phyloP scores from a whole-genome alignment of 768 basidiomycete species.

The Serendipita sp. region DNA sequence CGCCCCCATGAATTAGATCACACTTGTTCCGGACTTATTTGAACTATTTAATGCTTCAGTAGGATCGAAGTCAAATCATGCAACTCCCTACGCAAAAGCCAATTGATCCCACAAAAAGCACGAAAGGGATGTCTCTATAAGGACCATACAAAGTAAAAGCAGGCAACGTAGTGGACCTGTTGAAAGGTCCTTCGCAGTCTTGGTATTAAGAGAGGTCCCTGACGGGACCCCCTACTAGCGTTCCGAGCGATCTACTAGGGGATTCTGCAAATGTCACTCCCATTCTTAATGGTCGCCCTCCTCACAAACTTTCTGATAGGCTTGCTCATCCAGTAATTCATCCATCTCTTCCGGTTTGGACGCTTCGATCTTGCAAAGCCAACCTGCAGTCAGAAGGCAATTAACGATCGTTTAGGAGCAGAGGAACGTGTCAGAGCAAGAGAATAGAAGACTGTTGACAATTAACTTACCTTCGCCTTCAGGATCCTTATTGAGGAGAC shows the following conservation, averaged over 20 bases:
- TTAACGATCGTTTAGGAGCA: background rate
- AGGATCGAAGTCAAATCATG: no score
- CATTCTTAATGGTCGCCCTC: conserved; percentile 15
- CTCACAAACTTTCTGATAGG: conserved; percentile 53
- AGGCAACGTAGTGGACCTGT: background rate
- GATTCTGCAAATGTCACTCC: background rate
- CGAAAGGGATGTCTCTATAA: no score
- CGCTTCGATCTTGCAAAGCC: conserved; percentile 89
- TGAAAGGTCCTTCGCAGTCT: background rate
- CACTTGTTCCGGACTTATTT: no score
- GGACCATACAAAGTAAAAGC: no score
- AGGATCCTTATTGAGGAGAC: conserved; percentile 76
- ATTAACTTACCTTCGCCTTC: conserved; percentile 55
- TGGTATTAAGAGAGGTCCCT: background rate
- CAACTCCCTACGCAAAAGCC: no score
- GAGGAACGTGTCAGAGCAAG: background rate
- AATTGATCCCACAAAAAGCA: no score
- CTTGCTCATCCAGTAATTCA: conserved; percentile 51
- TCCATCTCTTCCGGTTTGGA: conserved; percentile 66
- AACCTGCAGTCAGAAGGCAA: conserved; percentile 38
- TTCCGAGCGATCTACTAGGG: background rate
- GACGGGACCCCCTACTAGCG: background rate
- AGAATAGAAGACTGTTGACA: background rate
- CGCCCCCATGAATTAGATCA: no score
- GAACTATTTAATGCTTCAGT: no score